Evolutionary conservation across 495 filamentous ascomycete genomes (phyloP), one percentile per base, ranked within the genome.

Genomic region (Penicillium cataractarum): DNA sequence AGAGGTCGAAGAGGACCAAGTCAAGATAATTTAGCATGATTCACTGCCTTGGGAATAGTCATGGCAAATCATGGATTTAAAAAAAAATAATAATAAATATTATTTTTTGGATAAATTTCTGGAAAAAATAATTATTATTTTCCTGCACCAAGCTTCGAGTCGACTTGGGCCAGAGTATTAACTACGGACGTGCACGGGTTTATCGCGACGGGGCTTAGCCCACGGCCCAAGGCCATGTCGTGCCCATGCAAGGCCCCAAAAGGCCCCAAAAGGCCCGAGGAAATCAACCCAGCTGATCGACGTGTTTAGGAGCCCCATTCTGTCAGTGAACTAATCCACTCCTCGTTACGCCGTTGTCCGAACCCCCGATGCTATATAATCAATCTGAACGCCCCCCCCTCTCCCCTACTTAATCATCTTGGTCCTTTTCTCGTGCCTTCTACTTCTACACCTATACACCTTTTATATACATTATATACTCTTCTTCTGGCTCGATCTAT

Each of bases 201-300:
- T 74, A 74, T 76, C 68, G 62, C 71, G 63, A 72, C 69, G 69
- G 71, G 71, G 70, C 74, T 74, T 72, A 75, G 74, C 72, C 29
- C 29, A 27, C 24, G 49, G 49, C 22, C 26, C 49, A 71, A 52
- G 49, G 49, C 15, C 49, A 52, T n/a, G 49, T 52, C 22, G 49
- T 27, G 29, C 49, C 49, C 27, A 52, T 52, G 49, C 49, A 52
- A 52, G 29, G 49, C 24, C 49, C 49, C 52, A 61, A 61, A 52
- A 52, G 29, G 49, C 24, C 49, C 49, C 52, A 61, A 61, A 71
- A 69, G 66, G 60, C 62, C 68, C 62, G 40, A 32, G 32, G 0
- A 54, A 54, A 17, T 17, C 21, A 40, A 48, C 58, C 61, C 65
- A 70, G 73, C 69, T 72, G 75, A 72, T 73, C 66, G 63, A 65